A percentile compares a stretch with the other conserved stretches of the same genome.
phyloP scores from a whole-genome alignment of 164 flowering plant genomes.

The Vitis amurensis region DNA sequence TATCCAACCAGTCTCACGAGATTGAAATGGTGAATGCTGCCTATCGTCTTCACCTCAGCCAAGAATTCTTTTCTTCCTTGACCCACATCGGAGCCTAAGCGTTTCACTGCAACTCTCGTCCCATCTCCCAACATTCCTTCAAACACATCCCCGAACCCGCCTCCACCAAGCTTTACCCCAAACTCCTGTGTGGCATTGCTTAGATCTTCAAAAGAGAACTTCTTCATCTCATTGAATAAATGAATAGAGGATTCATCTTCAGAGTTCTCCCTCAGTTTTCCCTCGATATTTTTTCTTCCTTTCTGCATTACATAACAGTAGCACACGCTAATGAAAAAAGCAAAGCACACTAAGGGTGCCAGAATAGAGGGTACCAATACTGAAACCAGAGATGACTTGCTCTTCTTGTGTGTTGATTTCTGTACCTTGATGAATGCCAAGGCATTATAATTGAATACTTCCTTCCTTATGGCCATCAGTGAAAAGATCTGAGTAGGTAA shows the following conservation, averaged over 20 bases:
- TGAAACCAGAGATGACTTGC: no score
- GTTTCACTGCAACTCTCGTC: slow-evolving; percentile 10
- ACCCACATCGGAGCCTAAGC: background rate
- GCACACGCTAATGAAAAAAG: background rate
- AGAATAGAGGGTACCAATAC: no score
- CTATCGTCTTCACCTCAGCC: slow-evolving; percentile 14
- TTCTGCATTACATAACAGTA: no score
- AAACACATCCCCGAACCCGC: slow-evolving; percentile 23
- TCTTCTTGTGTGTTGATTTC: background rate
- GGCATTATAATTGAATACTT: background rate
- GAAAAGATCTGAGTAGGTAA: no score
- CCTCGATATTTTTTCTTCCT: background rate
- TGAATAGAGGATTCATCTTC: background rate
- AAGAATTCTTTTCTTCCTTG: slow-evolving; percentile 11
- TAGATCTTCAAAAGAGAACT: slow-evolving; percentile 2
- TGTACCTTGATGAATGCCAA: slow-evolving; percentile 1
- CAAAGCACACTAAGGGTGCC: background rate
- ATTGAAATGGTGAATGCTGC: slow-evolving; percentile 17
- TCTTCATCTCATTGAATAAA: background rate
- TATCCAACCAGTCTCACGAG: slow-evolving; percentile 12
- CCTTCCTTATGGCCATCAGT: background rate
- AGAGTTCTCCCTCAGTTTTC: background rate
- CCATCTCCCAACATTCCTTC: slow-evolving; percentile 14
- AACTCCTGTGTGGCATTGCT: background rate
- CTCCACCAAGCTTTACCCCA: slow-evolving; percentile 14